Evolutionary conservation across 2,329 filamentous ascomycete species (phyloP).

Genomic region (Diaporthe ampelina): DNA sequence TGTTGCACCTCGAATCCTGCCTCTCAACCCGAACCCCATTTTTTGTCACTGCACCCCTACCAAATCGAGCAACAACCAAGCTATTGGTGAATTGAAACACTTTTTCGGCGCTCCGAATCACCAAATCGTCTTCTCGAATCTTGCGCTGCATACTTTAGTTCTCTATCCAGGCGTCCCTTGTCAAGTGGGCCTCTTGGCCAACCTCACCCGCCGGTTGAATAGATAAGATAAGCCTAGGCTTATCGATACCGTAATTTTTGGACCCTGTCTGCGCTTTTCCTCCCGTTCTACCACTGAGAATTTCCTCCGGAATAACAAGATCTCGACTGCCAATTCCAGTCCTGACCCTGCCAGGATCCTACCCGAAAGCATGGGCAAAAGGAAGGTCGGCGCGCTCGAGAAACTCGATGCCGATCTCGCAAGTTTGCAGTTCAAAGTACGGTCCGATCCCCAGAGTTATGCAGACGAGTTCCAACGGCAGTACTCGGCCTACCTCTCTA

Average conservation of each 20-base stretch:
- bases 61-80: neutral
- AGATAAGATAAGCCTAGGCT: constrained; percentile 13
- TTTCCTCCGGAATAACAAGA: neutral
- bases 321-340: neutral
- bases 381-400: constrained; percentile 92
- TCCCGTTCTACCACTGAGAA: neutral
- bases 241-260: constrained; percentile 36
- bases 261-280: neutral
- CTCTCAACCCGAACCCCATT: neutral
- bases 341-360: neutral
- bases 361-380: constrained; percentile 77
- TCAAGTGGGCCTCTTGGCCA: no score
- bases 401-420: constrained; percentile 95
- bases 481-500: constrained; percentile 91
- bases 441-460: constrained; percentile 87
- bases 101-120: neutral
- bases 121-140: neutral
- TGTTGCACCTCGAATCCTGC: neutral
- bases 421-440: constrained; percentile 92
- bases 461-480: constrained; percentile 89
- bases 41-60: neutral
- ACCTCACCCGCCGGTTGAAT: neutral
- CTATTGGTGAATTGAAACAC: no score
- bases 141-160: neutral
- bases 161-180: neutral